These are phyloP conservation scores for Rhazya stricta DNA, from an alignment of 257 asterid species.

Conservation along the genomic window DNA sequence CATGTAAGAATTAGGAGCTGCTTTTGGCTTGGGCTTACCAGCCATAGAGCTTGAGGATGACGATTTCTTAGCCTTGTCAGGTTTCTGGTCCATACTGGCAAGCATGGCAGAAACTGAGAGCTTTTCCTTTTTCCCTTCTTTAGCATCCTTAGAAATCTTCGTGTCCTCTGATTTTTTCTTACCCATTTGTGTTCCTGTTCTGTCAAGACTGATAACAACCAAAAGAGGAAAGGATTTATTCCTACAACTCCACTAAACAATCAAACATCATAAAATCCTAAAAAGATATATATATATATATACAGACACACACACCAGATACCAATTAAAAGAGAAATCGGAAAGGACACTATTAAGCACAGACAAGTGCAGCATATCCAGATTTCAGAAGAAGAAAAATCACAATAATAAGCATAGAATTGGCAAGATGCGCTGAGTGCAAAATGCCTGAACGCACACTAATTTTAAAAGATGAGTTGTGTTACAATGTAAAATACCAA, in stretches of 20 bases:
- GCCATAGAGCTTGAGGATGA: constrained; percentile 12
- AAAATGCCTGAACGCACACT: no score
- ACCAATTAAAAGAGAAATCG: neutral
- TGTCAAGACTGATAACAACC: neutral
- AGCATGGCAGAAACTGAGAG: constrained; percentile 23
- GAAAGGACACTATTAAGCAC: constrained; percentile 14
- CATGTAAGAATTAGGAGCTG: constrained; percentile 16
- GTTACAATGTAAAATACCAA: no score
- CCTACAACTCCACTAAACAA: neutral
- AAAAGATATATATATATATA: neutral
- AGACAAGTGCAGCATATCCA: no score
- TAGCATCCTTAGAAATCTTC: neutral
- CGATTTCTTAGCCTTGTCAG: constrained; percentile 19
- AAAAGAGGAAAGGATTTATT: neutral
- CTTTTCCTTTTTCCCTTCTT: constrained; percentile 16
- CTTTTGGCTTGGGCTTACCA: constrained; percentile 16
- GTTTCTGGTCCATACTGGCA: constrained; percentile 23
- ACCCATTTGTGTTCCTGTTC: neutral
- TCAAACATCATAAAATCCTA: neutral
- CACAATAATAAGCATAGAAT: no score
- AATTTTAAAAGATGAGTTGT: no score
- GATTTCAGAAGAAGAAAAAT: no score
- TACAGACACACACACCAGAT: no score
- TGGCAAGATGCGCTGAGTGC: no score
- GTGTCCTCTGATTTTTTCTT: constrained; percentile 1